Conservation (phyloP, 78 protist genomes). For the Dictyostelium firmibasis region DNA sequence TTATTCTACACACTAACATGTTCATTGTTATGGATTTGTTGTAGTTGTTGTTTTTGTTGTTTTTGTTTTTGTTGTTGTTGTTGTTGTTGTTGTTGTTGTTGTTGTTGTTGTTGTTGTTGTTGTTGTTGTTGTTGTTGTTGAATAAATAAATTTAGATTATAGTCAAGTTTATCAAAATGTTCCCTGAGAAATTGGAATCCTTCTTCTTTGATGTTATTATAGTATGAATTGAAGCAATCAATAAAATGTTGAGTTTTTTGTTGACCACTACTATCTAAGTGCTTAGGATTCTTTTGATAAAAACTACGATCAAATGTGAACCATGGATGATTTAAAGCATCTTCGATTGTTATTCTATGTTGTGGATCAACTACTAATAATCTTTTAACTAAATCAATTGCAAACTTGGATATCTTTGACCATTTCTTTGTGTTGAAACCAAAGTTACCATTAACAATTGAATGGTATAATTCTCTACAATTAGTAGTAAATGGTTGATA, state of each 20-base stretch:
- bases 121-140: too few species aligned
- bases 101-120: too few species aligned
- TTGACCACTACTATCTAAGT: neutral
- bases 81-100: too few species aligned
- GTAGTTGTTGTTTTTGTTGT: too few species aligned
- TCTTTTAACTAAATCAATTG: neutral
- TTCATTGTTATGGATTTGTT: too few species aligned
- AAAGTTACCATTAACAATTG: neutral
- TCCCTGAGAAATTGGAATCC: neutral
- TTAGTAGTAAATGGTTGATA: neutral
- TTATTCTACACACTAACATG: too few species aligned
- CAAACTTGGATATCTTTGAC: constrained; percentile 25
- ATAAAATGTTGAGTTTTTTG: neutral
- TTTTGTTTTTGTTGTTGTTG: too few species aligned
- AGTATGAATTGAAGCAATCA: neutral
- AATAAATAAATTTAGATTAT: neutral
- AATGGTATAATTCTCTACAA: neutral
- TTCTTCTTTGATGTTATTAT: neutral
- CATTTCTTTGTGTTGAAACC: constrained; percentile 16
- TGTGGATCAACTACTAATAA: neutral
- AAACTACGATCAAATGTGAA: neutral
- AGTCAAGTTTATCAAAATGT: neutral
- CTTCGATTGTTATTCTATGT: constrained; percentile 17
- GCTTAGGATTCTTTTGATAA: neutral
- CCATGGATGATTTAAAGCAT: constrained; percentile 76